These are phyloP conservation scores for Noccaea bulbosa DNA, from an alignment of 345 rosid genomes.

Conservation along the genomic window DNA sequence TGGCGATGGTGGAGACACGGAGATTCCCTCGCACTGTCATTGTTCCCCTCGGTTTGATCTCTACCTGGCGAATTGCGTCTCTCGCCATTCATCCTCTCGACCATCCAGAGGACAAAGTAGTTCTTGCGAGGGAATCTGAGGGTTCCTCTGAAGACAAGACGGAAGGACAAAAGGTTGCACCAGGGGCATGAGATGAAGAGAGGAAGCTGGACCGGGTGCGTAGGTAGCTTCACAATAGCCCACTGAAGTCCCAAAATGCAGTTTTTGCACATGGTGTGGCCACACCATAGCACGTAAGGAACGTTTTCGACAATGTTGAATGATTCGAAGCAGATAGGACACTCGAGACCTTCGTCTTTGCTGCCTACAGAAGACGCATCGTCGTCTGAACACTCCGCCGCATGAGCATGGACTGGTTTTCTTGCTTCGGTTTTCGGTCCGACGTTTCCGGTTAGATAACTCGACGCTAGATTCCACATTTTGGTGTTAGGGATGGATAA, in stretches of 20 bases:
- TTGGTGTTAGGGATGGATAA: constrained; percentile 40
- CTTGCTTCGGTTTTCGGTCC: constrained; percentile 47
- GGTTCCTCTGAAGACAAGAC: constrained; percentile 72
- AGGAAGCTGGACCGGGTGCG: constrained; percentile 82
- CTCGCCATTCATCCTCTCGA: constrained; percentile 85
- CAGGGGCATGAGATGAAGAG: constrained; percentile 90
- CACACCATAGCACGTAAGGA: constrained; percentile 91
- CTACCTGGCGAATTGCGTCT: constrained; percentile 50
- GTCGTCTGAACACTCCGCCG: constrained; percentile 78
- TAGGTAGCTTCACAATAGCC: constrained; percentile 75
- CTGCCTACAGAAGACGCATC: constrained; percentile 60
- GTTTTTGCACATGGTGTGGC: constrained; percentile 88
- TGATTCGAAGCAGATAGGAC: constrained; percentile 91
- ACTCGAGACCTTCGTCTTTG: constrained; percentile 81
- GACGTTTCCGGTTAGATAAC: constrained; percentile 48
- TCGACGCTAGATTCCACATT: constrained; percentile 74
- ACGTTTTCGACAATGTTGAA: constrained; percentile 93
- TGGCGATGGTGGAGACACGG: constrained; percentile 40
- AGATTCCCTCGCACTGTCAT: constrained; percentile 46
- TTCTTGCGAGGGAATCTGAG: constrained; percentile 85
- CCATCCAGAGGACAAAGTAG: constrained; percentile 94
- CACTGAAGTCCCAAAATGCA: constrained; percentile 81
- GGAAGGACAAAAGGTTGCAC: constrained; percentile 83
- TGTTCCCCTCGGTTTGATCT: constrained; percentile 39
- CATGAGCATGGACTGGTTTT: constrained; percentile 46